phyloP scores from a whole-genome alignment of 2,329 filamentous ascomycete species.

The Fusarium siculi region DNA sequence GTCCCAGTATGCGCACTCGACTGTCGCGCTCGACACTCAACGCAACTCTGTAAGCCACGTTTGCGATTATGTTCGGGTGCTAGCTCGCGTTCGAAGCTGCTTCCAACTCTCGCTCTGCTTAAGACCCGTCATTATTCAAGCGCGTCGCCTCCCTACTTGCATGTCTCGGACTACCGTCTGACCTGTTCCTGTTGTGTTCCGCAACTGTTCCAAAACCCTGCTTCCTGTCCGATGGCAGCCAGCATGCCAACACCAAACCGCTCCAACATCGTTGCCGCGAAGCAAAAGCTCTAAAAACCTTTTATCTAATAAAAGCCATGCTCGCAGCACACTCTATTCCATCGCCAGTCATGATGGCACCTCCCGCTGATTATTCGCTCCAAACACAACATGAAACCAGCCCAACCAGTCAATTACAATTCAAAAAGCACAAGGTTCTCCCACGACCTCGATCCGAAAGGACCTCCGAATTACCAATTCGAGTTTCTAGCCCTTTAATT shows the following conservation, averaged over 20 bases:
- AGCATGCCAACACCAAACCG: slow-evolving; percentile 42
- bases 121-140: slow-evolving; percentile 23
- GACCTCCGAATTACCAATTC: slow-evolving; percentile 37
- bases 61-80: slow-evolving; percentile 30
- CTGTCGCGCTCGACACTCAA: slow-evolving; percentile 30
- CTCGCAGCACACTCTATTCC: slow-evolving; percentile 43
- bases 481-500: slow-evolving; percentile 37
- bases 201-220: slow-evolving; percentile 29
- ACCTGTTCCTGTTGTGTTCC: slow-evolving; percentile 35
- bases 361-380: slow-evolving; percentile 44
- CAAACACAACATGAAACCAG: slow-evolving; percentile 42
- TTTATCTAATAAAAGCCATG: slow-evolving; percentile 37
- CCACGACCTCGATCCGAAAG: slow-evolving; percentile 50
- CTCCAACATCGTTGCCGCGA: slow-evolving; percentile 38
- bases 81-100: slow-evolving; percentile 33
- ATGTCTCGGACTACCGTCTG: slow-evolving; percentile 37
- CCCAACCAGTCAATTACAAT: slow-evolving; percentile 51
- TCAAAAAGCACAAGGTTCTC: slow-evolving; percentile 59
- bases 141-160: slow-evolving; percentile 34
- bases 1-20: slow-evolving; percentile 38
- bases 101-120: slow-evolving; percentile 23
- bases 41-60: slow-evolving; percentile 35
- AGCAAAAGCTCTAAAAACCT: slow-evolving; percentile 30
- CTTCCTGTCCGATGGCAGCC: slow-evolving; percentile 30
- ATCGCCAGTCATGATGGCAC: slow-evolving; percentile 49